Evolutionary conservation across 1,284 basidiomycete species (phyloP), one percentile per base, ranked within the genome.

Genomic region (Tilletia setariae): DNA sequence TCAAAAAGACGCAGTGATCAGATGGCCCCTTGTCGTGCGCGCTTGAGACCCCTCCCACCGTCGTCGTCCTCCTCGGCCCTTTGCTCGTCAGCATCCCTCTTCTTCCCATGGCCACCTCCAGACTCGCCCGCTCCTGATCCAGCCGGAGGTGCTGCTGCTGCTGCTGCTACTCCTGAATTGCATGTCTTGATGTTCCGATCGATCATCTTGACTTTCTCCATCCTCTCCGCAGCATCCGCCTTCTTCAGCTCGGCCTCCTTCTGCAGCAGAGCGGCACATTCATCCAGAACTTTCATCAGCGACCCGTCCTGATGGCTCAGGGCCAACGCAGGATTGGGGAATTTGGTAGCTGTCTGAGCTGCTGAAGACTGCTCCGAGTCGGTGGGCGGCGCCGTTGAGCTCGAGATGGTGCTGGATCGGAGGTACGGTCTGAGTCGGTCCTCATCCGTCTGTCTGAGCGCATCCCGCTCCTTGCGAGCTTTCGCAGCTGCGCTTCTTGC

Each of bases 131-230:
- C 2, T 6, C n/a, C 51, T 56, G 51, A 25, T 25, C 19, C 21
- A 21, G n/a, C 13, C 51, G 21, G 15, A 23, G 51, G n/a, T 16
- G 51, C 25, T 2, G 51, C 7, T 56, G 49, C 49, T 9, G 25
- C 28, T 59, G 25, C 53, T 30, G 8, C 28, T 23, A 30, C 53
- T 59, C 15, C 21, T 51, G 51, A 25, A 6, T 61, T 61, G 30
- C 56, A 61, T 16, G 56, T 30, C 56, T 61, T 61, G 56, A 61
- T 61, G 28, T 61, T 30, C 28, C 56, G 28, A 61, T 79, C 77
- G 44, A 79, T 74, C 63, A 71, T 66, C 49, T 75, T 76, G 15
- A 77, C 73, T 40, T 66, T 68, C 30, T 76, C 77, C 25, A 76
- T 46, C 53, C 76, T 73, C 8, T 70, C 69, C 0, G 49, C 23